phyloP scores from a whole-genome alignment of 1,284 basidiomycete species.

The Tilletia horrida region DNA sequence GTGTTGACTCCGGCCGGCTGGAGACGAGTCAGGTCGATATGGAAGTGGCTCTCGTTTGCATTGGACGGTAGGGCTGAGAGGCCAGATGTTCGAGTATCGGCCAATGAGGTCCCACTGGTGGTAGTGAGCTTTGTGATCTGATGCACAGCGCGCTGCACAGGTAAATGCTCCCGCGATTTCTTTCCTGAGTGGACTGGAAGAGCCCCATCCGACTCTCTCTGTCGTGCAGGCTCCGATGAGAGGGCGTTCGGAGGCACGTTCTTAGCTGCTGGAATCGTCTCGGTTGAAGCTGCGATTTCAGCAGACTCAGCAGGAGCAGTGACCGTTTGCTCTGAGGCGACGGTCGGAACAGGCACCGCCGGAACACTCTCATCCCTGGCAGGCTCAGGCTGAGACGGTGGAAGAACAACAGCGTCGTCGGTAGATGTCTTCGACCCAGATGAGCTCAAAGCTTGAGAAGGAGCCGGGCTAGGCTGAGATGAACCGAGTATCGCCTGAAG shows the following conservation, averaged over 20 bases:
- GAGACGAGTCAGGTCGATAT: slow-evolving; percentile 9
- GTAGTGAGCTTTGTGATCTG: neutral
- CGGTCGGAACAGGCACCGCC: too few species aligned
- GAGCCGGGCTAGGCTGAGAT: neutral
- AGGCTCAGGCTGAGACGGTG: too few species aligned
- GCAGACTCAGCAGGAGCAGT: too few species aligned
- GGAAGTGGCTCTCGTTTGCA: neutral
- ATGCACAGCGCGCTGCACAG: neutral
- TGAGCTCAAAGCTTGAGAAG: too few species aligned
- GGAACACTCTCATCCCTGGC: too few species aligned
- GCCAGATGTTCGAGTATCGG: neutral
- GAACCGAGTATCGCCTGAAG: neutral
- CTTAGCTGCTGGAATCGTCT: too few species aligned
- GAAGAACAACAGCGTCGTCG: too few species aligned
- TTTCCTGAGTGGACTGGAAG: neutral
- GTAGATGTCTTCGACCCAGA: too few species aligned
- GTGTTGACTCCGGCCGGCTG: neutral
- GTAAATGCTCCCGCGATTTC: neutral
- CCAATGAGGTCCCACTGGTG: neutral
- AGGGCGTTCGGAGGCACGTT: too few species aligned
- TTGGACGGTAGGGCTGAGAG: neutral
- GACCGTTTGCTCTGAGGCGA: too few species aligned
- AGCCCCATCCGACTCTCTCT: neutral
- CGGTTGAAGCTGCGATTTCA: too few species aligned
- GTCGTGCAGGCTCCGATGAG: too few species aligned